These are phyloP conservation scores for Ophiognomonia clavigignenti-juglandacearum DNA, from an alignment of 2,329 filamentous ascomycete species.

Conservation along the genomic window DNA sequence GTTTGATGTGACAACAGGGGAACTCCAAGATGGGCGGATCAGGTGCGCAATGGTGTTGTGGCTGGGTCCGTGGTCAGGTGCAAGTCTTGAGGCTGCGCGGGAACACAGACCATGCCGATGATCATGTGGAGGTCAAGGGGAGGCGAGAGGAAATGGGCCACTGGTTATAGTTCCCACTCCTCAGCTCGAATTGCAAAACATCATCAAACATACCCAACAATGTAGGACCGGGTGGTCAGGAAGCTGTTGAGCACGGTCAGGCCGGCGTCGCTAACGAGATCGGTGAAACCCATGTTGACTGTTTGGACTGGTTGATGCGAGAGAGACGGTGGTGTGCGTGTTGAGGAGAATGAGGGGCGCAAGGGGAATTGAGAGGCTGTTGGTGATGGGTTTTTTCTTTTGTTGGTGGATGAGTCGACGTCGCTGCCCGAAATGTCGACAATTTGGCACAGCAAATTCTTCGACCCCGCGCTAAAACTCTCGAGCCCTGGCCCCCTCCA, in stretches of 20 bases:
- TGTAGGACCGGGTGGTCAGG: conserved; percentile 66
- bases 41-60: conserved; percentile 66
- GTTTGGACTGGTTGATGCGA: neutral
- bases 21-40: conserved; percentile 30
- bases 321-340: neutral
- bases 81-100: conserved; percentile 81
- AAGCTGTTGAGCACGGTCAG: conserved; percentile 55
- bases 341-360: neutral
- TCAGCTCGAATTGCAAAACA: neutral
- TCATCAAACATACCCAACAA: conserved; percentile 62
- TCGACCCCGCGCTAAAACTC: conserved; percentile 14
- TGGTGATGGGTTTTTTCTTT: conserved; percentile 5
- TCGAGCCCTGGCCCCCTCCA: too few species aligned
- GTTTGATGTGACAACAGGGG: neutral
- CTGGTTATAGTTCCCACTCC: neutral
- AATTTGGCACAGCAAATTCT: conserved; percentile 15
- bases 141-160: neutral
- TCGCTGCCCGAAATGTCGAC: conserved; percentile 13
- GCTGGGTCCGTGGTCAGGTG: conserved; percentile 63
- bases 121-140: conserved; percentile 42
- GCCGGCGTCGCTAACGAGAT: conserved; percentile 25
- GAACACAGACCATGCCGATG: conserved; percentile 82
- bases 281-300: conserved; percentile 24
- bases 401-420: neutral
- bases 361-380: neutral